Evolutionary conservation across 768 basidiomycete genomes (phyloP).

Genomic region (Auriculariales sp.): DNA sequence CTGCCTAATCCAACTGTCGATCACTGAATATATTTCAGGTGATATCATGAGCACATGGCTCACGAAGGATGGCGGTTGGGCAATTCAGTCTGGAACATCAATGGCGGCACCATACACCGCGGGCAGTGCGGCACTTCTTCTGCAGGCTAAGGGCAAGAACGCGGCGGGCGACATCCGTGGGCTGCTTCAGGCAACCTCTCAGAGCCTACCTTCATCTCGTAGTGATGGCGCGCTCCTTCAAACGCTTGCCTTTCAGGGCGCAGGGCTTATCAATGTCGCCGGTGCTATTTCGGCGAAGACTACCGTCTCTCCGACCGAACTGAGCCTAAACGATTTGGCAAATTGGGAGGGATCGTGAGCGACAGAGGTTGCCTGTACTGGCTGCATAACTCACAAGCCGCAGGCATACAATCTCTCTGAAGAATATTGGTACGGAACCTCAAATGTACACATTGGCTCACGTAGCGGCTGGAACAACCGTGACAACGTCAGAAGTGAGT

Average conservation of each 20-base stretch:
- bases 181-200: not conserved
- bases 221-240: not conserved
- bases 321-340: not conserved
- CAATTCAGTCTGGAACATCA: slow-evolving; percentile 15
- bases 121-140: slow-evolving; percentile 28
- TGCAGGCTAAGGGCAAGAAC: slow-evolving; percentile 24
- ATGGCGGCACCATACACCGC: slow-evolving; percentile 31
- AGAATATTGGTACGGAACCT: not conserved
- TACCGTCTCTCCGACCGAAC: not conserved
- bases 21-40: too few relatives aligned
- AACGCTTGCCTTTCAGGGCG: not conserved
- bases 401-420: not conserved
- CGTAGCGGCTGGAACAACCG: not conserved
- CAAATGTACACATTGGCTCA: not conserved
- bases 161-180: slow-evolving; percentile 12
- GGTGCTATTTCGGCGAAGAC: not conserved
- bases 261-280: not conserved
- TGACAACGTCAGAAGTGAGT: not conserved
- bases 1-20: too few relatives aligned
- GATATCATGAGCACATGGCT: slow-evolving; percentile 11
- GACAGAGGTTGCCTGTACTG: not conserved
- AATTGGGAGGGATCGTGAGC: not conserved
- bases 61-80: slow-evolving; percentile 4
- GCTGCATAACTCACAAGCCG: not conserved
- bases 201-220: not conserved